A percentile compares a stretch with the other conserved stretches of the same genome.
These are phyloP conservation scores for Calvatia gigantea DNA, from an alignment of 768 basidiomycete species.

Conservation along the genomic window DNA sequence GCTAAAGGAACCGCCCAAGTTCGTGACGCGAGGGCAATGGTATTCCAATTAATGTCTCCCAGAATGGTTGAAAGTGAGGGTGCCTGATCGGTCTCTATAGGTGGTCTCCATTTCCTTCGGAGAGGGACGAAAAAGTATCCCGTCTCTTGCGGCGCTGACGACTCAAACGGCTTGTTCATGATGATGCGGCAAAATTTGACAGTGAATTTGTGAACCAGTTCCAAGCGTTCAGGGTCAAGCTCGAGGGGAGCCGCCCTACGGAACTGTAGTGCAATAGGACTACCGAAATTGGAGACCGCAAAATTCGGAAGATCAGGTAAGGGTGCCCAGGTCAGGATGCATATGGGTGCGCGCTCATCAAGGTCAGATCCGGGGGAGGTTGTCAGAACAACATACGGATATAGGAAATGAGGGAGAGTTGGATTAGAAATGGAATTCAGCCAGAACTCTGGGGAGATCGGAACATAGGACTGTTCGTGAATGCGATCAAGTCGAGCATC, in stretches of 20 bases:
- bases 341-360: conserved; percentile 39
- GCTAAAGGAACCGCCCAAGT: conserved; percentile 51
- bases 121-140: conserved; percentile 70
- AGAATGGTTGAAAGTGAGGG: conserved; percentile 33
- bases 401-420: neutral
- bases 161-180: conserved; percentile 66
- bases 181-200: conserved; percentile 57
- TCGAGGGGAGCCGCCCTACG: conserved; percentile 46
- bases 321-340: conserved; percentile 64
- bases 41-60: conserved; percentile 60
- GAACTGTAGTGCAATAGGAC: conserved; percentile 39
- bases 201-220: conserved; percentile 58
- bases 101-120: conserved; percentile 30
- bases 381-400: conserved; percentile 2
- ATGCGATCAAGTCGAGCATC: conserved; percentile 42
- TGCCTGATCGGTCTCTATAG: conserved; percentile 8
- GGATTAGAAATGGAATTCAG: neutral
- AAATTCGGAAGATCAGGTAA: conserved; percentile 56
- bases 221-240: conserved; percentile 42
- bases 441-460: conserved; percentile 10
- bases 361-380: neutral
- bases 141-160: conserved; percentile 44
- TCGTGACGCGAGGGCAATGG: conserved; percentile 47
- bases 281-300: conserved; percentile 56
- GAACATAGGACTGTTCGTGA: conserved; percentile 33